Evolutionary conservation across 192 early-diverging fungal genomes (phyloP).

Genomic region (Oehlia diaphana): DNA sequence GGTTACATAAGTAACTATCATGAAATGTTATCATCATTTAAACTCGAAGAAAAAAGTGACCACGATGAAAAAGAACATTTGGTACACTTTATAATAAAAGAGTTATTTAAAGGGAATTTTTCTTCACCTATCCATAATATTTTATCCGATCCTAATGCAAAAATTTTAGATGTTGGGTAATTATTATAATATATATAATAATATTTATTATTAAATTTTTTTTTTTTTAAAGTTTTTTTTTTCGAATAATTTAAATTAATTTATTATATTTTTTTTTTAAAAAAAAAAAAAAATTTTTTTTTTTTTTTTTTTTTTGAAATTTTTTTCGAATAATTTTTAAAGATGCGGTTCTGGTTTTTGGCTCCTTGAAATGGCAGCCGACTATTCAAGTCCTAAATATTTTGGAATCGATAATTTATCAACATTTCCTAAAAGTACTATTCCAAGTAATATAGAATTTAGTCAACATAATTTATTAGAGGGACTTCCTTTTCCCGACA

Average conservation of each 20-base stretch:
- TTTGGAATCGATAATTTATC: slow-evolving; percentile 9
- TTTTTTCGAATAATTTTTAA: too few relatives aligned
- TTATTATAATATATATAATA: too few relatives aligned
- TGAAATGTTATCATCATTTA: too few relatives aligned
- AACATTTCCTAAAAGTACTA: not conserved
- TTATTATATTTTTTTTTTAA: too few relatives aligned
- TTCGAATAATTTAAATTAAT: too few relatives aligned
- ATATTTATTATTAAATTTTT: too few relatives aligned
- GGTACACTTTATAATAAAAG: not conserved
- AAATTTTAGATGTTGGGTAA: slow-evolving; percentile 41
- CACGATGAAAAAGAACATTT: not conserved
- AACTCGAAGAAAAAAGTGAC: too few relatives aligned
- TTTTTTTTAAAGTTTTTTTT: too few relatives aligned
- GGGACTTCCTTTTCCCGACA: slow-evolving; percentile 41
- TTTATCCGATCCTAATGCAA: slow-evolving; percentile 34
- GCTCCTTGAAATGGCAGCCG: slow-evolving; percentile 12
- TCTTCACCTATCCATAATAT: slow-evolving; percentile 42
- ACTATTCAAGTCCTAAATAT: slow-evolving; percentile 13
- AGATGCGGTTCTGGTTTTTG: not conserved
- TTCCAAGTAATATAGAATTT: slow-evolving; percentile 24
- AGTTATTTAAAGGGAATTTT: slow-evolving; percentile 31
- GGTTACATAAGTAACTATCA: too few relatives aligned
- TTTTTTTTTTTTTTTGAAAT: not conserved
- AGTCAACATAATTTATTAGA: slow-evolving; percentile 38
- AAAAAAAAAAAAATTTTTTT: too few relatives aligned